Evolutionary conservation across 164 flowering plant species (phyloP).

Genomic region (Brasenia schreberi): DNA sequence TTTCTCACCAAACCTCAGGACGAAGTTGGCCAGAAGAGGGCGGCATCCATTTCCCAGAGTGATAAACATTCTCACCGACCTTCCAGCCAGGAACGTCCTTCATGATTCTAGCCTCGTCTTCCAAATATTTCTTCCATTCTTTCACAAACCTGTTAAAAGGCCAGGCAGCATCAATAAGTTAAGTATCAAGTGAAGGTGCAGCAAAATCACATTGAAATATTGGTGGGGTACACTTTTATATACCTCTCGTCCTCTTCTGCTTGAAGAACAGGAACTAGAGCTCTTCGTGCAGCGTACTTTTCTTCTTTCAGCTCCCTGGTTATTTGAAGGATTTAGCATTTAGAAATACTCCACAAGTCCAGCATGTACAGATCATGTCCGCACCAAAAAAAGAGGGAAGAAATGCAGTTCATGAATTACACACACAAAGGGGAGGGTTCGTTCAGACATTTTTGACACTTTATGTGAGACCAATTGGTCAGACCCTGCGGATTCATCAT

Average conservation of each 20-base stretch:
- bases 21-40: slow-evolving; percentile 94
- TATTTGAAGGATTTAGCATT: neutral
- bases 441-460: too few species aligned
- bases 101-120: slow-evolving; percentile 93
- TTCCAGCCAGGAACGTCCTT: slow-evolving; percentile 98
- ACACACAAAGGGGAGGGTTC: too few species aligned
- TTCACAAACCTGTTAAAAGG: slow-evolving; percentile 54
- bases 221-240: neutral
- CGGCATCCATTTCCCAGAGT: slow-evolving; percentile 97
- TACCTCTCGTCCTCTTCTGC: slow-evolving; percentile 99
- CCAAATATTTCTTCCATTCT: slow-evolving; percentile 89
- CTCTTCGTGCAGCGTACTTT: slow-evolving; percentile 86
- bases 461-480: too few species aligned
- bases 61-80: slow-evolving; percentile 88
- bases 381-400: too few species aligned
- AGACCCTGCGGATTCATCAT: too few species aligned
- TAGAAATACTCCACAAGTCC: too few species aligned
- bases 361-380: too few species aligned
- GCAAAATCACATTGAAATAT: neutral
- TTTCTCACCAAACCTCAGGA: slow-evolving; percentile 76
- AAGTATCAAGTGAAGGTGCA: neutral
- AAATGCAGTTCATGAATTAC: too few species aligned
- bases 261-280: slow-evolving; percentile 83
- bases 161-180: neutral
- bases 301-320: slow-evolving; percentile 78